Percentiles rank a stretch among this genome's conserved stretches.
phyloP scores from a whole-genome alignment of 805 yeast species.

The Yamadazyma kitorensis region DNA sequence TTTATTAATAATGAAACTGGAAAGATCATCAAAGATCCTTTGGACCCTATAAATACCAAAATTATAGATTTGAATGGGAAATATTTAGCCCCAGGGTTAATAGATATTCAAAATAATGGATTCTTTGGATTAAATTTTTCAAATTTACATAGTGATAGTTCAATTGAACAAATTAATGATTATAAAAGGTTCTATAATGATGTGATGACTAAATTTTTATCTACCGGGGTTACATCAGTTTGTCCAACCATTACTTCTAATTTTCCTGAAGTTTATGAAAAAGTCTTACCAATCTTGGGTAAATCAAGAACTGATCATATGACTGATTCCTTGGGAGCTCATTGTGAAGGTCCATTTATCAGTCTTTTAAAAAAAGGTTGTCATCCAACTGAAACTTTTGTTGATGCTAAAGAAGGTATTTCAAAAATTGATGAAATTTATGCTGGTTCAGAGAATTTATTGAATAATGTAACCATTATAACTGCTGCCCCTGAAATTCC shows the following conservation, averaged over 20 bases:
- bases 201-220: slow-evolving; percentile 44
- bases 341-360: slow-evolving; percentile 58
- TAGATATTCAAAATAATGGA: slow-evolving; percentile 59
- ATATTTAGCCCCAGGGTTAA: slow-evolving; percentile 52
- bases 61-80: slow-evolving; percentile 46
- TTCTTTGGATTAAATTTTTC: slow-evolving; percentile 56
- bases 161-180: slow-evolving; percentile 26
- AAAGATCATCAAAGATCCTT: slow-evolving; percentile 25
- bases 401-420: slow-evolving; percentile 31
- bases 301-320: slow-evolving; percentile 28
- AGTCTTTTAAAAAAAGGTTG: slow-evolving; percentile 49
- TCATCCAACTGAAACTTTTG: slow-evolving; percentile 47
- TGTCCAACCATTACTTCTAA: slow-evolving; percentile 59
- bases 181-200: slow-evolving; percentile 38
- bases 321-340: slow-evolving; percentile 55
- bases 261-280: slow-evolving; percentile 46
- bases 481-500: slow-evolving; percentile 54
- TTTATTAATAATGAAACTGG: slow-evolving; percentile 43
- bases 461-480: slow-evolving; percentile 37
- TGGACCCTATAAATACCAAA: slow-evolving; percentile 11
- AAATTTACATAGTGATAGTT: slow-evolving; percentile 25
- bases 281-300: slow-evolving; percentile 44
- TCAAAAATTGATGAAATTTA: slow-evolving; percentile 31
- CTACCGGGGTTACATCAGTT: slow-evolving; percentile 52
- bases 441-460: slow-evolving; percentile 31